These are phyloP conservation scores for Ligustrum vulgare DNA, from an alignment of 257 asterid genomes.

Conservation along the genomic window DNA sequence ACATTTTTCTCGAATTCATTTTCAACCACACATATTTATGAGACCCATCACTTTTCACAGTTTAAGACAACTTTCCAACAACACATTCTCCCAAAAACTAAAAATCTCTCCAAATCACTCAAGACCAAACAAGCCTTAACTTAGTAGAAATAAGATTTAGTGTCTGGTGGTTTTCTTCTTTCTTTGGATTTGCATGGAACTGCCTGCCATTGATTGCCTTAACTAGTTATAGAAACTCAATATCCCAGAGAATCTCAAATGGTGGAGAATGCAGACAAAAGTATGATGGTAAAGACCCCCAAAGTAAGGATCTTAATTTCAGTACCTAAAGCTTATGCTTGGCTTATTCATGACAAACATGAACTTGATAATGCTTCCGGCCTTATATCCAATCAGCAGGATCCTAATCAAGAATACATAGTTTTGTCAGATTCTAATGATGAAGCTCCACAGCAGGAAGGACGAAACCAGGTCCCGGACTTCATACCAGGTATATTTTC, in stretches of 20 bases:
- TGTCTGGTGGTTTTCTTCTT: conserved; percentile 1
- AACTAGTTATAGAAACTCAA: conserved; percentile 58
- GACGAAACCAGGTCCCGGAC: too few relatives aligned
- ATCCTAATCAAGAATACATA: conserved; percentile 26
- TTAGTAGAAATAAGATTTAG: not conserved
- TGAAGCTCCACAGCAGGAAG: too few relatives aligned
- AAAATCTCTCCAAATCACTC: too few relatives aligned
- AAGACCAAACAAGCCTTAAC: too few relatives aligned
- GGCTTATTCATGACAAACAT: conserved; percentile 34
- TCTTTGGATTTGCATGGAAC: conserved; percentile 14
- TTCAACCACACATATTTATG: too few relatives aligned
- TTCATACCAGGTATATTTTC: too few relatives aligned
- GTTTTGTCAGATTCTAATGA: not conserved
- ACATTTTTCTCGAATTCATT: too few relatives aligned
- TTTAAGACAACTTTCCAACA: too few relatives aligned
- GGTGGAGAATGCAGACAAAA: conserved; percentile 91
- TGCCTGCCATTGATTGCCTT: conserved; percentile 41
- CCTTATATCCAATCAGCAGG: conserved; percentile 34
- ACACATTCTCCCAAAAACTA: too few relatives aligned
- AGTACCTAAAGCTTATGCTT: conserved; percentile 31
- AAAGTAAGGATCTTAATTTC: conserved; percentile 47
- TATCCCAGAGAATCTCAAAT: conserved; percentile 81
- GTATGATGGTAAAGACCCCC: conserved; percentile 52
- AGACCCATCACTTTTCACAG: too few relatives aligned
- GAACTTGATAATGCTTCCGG: conserved; percentile 34